Evolutionary conservation across 1,284 basidiomycete species (phyloP), one percentile per base, ranked within the genome.

Genomic region (Ceratobasidium papillatum): DNA sequence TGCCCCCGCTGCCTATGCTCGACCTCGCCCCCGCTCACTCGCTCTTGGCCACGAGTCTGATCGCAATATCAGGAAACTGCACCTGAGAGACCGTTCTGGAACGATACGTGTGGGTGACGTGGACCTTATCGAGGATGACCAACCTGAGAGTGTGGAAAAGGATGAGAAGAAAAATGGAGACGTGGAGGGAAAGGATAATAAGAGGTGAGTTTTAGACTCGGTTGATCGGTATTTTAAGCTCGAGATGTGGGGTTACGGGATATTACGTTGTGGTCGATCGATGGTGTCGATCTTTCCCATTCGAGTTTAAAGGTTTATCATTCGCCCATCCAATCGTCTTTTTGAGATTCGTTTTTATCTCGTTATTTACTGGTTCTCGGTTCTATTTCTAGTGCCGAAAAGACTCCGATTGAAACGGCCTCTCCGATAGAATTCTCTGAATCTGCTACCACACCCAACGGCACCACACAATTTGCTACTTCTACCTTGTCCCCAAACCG

Each of bases 191-290:
- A 65, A n/a, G 30, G 63, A 65, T 51, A 38, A 71, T 25, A 43
- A 59, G 54, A 59, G 54, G 68, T 71, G 56, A 71, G 68, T 71
- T 41, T 61, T 27, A 27, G 36, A 61, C 56, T 71, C 68, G 68
- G 54, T 58, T 34, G 38, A 59, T 71, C 68, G 38, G 25, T 63
- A 17, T 63, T n/a, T 63, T 62, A 45, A 52, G 52, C 54, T 58
- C 54, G 34, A 8, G 25, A 47, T 45, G 30, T 52, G 12, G 68
- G 41, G 47, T 71, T 61, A 69, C 66, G 66, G 54, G 66, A 69
- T 27, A 12, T 43, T 52, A 34, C 51, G 41, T 62, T 45, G 19
- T 59, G 34, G 54, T 19, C 32, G 54, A 58, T 58, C 54, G 54
- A 58, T 58, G 9, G 12, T 34, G 41, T 25, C 41, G 62, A 47